Percentiles rank a stretch among this genome's conserved stretches.
Conservation (phyloP, 2,329 filamentous ascomycete genomes). For the Elsinoe ampelina region DNA sequence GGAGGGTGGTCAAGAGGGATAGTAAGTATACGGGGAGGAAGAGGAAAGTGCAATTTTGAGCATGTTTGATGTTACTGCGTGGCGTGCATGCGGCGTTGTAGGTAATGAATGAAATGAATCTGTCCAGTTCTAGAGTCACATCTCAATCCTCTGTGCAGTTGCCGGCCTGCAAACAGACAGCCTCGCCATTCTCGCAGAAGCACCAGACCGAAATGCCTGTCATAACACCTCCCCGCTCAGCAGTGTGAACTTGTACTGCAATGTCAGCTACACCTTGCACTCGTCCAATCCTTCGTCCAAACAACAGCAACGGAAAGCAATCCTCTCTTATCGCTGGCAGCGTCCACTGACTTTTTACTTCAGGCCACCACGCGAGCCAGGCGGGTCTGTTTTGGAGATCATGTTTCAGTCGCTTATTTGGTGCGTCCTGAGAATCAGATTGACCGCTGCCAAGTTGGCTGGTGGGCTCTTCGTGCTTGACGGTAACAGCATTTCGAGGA, state of each 20-base stretch:
- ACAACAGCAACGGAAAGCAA: neutral
- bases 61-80: neutral
- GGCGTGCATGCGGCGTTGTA: neutral
- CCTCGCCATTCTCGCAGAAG: slow-evolving; percentile 37
- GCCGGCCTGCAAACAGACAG: slow-evolving; percentile 39
- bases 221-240: slow-evolving; percentile 37
- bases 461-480: no score
- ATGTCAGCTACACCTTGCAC: neutral
- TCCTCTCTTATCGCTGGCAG: slow-evolving; percentile 24
- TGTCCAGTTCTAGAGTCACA: neutral
- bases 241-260: neutral
- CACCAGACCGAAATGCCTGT: slow-evolving; percentile 47
- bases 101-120: slow-evolving; percentile 1
- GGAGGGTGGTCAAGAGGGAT: slow-evolving; percentile 82
- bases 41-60: slow-evolving; percentile 63
- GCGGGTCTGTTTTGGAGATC: slow-evolving; percentile 16
- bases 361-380: neutral
- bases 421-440: no score
- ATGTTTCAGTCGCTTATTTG: no score
- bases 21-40: slow-evolving; percentile 44
- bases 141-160: neutral
- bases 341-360: slow-evolving; percentile 32
- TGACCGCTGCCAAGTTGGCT: no score
- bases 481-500: neutral
- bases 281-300: neutral